A percentile compares a stretch with the other conserved stretches of the same genome.
phyloP scores from a whole-genome alignment of 2,329 filamentous ascomycete genomes.

The Aspergillus ochraceoroseus region DNA sequence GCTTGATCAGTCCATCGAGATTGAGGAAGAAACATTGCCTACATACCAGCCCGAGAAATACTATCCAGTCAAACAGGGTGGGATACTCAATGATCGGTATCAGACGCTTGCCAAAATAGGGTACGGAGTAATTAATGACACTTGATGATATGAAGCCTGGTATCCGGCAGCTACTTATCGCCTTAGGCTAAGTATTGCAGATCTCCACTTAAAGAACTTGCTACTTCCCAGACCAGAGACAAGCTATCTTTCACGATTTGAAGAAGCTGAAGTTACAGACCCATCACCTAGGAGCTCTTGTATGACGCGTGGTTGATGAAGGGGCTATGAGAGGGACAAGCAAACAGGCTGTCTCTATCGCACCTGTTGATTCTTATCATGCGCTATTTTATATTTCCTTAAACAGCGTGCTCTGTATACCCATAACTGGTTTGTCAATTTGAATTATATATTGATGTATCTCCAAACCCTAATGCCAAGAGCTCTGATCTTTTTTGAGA shows the following conservation, averaged over 20 bases:
- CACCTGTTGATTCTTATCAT: too few species aligned
- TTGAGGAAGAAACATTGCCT: conserved; percentile 23
- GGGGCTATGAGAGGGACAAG: not conserved
- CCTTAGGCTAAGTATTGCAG: not conserved
- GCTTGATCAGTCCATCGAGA: conserved; percentile 9
- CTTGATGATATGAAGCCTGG: conserved; percentile 13
- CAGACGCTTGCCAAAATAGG: conserved; percentile 26
- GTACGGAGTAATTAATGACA: conserved; percentile 21
- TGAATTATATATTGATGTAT: too few species aligned
- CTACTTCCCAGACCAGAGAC: not conserved
- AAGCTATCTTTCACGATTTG: not conserved
- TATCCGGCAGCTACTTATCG: conserved; percentile 12
- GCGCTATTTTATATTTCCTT: too few species aligned
- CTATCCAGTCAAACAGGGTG: conserved; percentile 20
- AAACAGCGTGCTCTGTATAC: too few species aligned
- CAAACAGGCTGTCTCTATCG: not conserved
- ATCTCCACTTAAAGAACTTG: conserved; percentile 3
- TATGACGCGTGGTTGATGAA: not conserved
- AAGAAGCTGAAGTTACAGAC: not conserved
- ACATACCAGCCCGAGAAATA: conserved; percentile 18
- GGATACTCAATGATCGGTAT: conserved; percentile 23
- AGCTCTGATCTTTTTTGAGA: too few species aligned
- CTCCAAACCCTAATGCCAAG: too few species aligned
- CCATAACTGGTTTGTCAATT: too few species aligned
- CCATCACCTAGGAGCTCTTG: not conserved